Base-by-base conservation (phyloP, 2,329 filamentous ascomycete genomes). In the Paraphoma chrysanthemicola region DNA sequence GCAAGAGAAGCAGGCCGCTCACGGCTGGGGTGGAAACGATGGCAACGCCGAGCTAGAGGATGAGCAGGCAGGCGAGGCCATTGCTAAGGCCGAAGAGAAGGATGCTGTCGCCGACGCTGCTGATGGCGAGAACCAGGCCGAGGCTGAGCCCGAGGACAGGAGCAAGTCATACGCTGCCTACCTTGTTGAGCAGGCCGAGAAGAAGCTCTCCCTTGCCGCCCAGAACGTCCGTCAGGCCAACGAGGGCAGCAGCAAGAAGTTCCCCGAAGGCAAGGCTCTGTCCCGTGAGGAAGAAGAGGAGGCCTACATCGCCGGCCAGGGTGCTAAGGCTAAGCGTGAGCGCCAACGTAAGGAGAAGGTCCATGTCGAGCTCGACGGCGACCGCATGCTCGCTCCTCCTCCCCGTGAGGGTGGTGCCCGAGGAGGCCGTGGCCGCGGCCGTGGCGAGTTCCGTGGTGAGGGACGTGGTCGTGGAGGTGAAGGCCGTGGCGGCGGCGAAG, bases 241-340 rank as follows among this genome's bases (percentile, higher is more conserved):
- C 85, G 93, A 97, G 84, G 93, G 93, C 74, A 86, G 84, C 83
- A 92, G 92, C 85, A 94, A 95, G 87, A 95, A 97, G 86, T 97
- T 93, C 91, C 91, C 90, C 73, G 84, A 86, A 72, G 93, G 92
- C 77, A 96, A 93, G 84, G 80, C 83, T 62, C 70, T 87, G 70
- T 72, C 77, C 71, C 83, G 82, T 66, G 77, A 76, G 57, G 77
- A 83, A 46, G 85, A 86, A 52, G 88, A 92, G 71, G 88, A 90
- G 70, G 75, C 77, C 66, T 97, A 91, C 86, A 90, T 97, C 75
- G 81, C 90, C 72, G 88, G 85, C 69, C 79, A 85, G 66, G 84
- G 83, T 62, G 90, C 89, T 82, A 97, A 97, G 89, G 80, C 87
- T 78, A 82, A 81, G 77, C 91, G 91, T 76, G 88, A 94, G 83